Base-by-base conservation (phyloP, 2,329 filamentous ascomycete species). In the Dothiorella sarmentorum region DNA sequence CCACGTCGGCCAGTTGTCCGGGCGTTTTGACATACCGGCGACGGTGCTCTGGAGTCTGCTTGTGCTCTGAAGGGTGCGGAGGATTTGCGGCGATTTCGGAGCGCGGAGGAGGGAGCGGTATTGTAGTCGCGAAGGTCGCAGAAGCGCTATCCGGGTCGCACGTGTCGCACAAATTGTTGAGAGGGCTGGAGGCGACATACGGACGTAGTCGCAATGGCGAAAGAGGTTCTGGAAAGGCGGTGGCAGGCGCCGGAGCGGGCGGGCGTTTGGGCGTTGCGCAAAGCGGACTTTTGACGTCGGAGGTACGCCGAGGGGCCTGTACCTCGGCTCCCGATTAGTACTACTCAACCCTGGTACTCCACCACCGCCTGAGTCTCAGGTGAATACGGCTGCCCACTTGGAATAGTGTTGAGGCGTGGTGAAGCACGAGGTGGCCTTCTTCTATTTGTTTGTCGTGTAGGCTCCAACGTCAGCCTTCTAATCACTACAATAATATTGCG, bases 251-350 rank as follows among this genome's bases (percentile, higher is more conserved):
- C 45, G 45, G 45, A 13, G 44, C 9, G 27, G 17, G 27, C 45
- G 45, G 17, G 31, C 13, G 33, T 31, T 29, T 22, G 17, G 5
- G 37, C 40, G 43, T 31, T 33, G 43, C n/a, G 43, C 29, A 31
- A 17, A 15, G 49, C 49, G 35, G 33, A 29, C 49, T 26, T n/a
- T 40, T n/a, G 49, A 53, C 13, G 49, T 53, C 35, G 49, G 49
- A 53, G 35, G 33, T 40, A 11, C 49, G 45, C 20, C 20, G 49
- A 26, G 47, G 22, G 47, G 15, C 47, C 15, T 20, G 47, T 35
- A 29, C 49, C 49, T 53, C 49, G 49, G 49, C 7, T 27, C 24
- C 20, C 35, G 35, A 53, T 53, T 53, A 24, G 49, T 24, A n/a
- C n/a, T n/a, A n/a, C n/a, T n/a, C n/a, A n/a, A n/a, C n/a, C n/a